Evolutionary conservation across 2,329 filamentous ascomycete species (phyloP).

Genomic region (Stagonosporopsis rhizophila): DNA sequence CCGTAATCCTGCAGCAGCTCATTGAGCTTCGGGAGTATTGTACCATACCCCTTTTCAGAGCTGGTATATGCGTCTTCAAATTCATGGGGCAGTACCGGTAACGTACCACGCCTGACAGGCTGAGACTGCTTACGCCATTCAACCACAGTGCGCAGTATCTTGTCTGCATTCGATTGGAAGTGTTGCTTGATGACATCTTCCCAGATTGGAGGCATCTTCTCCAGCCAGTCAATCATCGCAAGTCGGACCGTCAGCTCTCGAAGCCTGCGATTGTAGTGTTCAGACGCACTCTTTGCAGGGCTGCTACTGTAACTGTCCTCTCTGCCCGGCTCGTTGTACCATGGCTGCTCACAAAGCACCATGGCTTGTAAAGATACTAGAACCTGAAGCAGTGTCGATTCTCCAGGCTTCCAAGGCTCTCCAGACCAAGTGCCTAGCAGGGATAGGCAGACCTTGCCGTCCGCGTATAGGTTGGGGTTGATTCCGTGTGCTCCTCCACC

Average conservation of each 20-base stretch:
- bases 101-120: too few species aligned
- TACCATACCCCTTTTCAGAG: background rate
- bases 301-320: slow-evolving; percentile 22
- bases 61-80: background rate
- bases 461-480: slow-evolving; percentile 61
- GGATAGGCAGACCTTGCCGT: slow-evolving; percentile 51
- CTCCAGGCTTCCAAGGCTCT: slow-evolving; percentile 53
- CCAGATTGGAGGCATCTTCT: slow-evolving; percentile 30
- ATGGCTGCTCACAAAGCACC: slow-evolving; percentile 63
- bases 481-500: slow-evolving; percentile 51
- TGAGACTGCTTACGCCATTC: slow-evolving; percentile 25
- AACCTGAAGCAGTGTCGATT: slow-evolving; percentile 61
- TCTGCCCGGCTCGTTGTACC: slow-evolving; percentile 61
- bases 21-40: slow-evolving; percentile 1
- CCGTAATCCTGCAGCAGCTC: slow-evolving; percentile 6
- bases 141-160: slow-evolving; percentile 32
- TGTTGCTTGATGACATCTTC: slow-evolving; percentile 34
- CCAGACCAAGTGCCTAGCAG: slow-evolving; percentile 53
- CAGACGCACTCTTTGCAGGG: slow-evolving; percentile 15
- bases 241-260: slow-evolving; percentile 38
- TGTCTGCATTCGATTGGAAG: slow-evolving; percentile 33
- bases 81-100: background rate
- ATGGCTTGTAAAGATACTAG: slow-evolving; percentile 65
- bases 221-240: slow-evolving; percentile 46
- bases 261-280: slow-evolving; percentile 37